Evolutionary conservation across 164 flowering plant genomes (phyloP).

Genomic region (Stephania yunnanensis): DNA sequence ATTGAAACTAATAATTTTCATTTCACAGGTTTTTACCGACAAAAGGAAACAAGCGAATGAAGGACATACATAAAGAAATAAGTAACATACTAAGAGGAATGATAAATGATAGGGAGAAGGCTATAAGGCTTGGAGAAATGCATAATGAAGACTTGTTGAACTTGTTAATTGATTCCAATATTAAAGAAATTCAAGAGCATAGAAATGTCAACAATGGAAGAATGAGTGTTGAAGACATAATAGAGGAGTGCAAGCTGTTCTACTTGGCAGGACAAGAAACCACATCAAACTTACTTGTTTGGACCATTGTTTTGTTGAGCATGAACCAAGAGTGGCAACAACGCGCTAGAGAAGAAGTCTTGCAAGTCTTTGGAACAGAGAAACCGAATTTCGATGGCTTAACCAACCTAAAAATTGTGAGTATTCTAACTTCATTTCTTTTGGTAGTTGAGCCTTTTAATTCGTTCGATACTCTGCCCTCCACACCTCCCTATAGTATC

Average conservation of each 20-base stretch:
- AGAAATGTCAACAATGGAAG: conserved; percentile 5
- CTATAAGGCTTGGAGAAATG: background rate
- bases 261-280: conserved; percentile 22
- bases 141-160: conserved; percentile 18
- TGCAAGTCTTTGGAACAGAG: conserved; percentile 13
- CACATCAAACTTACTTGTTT: conserved; percentile 10
- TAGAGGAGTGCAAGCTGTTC: conserved; percentile 22
- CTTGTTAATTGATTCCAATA: conserved; percentile 17
- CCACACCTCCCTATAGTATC: no score
- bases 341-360: conserved; percentile 15
- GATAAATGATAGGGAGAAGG: conserved; percentile 17
- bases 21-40: conserved; percentile 20
- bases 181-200: conserved; percentile 8
- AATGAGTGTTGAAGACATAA: conserved; percentile 13
- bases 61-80: conserved; percentile 12
- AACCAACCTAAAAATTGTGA: conserved; percentile 20
- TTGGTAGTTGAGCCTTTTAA: background rate
- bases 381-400: conserved; percentile 16
- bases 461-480: background rate
- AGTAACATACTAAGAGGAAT: conserved; percentile 9
- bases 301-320: conserved; percentile 16
- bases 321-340: conserved; percentile 14
- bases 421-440: background rate
- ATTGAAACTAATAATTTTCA: background rate
- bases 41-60: conserved; percentile 15